Evolutionary conservation across 305 asterid genomes (phyloP), one percentile per base, ranked within the genome.

Genomic region (Fraxinus sp.): DNA sequence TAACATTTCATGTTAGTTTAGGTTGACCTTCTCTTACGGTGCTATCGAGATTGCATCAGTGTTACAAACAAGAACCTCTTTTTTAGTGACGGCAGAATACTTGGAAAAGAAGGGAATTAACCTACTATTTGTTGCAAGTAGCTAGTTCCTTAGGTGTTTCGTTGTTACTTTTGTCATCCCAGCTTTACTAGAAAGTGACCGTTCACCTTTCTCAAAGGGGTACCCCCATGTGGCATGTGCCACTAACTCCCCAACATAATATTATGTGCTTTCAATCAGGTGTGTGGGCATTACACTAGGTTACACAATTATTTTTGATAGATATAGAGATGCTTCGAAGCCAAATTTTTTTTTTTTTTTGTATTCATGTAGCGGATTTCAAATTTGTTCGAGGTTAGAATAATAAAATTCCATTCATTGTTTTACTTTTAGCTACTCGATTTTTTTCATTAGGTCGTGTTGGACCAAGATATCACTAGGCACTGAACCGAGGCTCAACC

Each of bases 191-290:
- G 83, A 81, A 85, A 80, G 82, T 55, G 81, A 83, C 64, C 22
- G 11, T 22, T 81, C 80, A 73, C 80, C 77, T 85, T 86, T 77
- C 73, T 11, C 4, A 1, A 14, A 59, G 28, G 81, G 44, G 75
- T 33, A 81, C 41, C 46, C 46, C 87, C 86, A 83, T 83, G 86
- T 88, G 86, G 52, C 28, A 14, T 28, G 75, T 79, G 87, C 22
- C 82, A 33, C 77, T 30, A 81, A 39, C 80, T 83, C 71, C 71
- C 74, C 59, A 24, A 72, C 36, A 0, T 26, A 8, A 79, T 6
- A 57, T 22, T 20, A 55, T 37, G 26, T 83, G 81, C 79, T 22
- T 30, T 41, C 4, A 64, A 10, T 24, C n/a, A 10, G 24, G 35
- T 24, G 33, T 5, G 70, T 59, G 70, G 5, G 14, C 30, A 7